A percentile compares a stretch with the other conserved stretches of the same genome.
Conservation (phyloP, 257 asterid species). For the Forsythia suspensa region DNA sequence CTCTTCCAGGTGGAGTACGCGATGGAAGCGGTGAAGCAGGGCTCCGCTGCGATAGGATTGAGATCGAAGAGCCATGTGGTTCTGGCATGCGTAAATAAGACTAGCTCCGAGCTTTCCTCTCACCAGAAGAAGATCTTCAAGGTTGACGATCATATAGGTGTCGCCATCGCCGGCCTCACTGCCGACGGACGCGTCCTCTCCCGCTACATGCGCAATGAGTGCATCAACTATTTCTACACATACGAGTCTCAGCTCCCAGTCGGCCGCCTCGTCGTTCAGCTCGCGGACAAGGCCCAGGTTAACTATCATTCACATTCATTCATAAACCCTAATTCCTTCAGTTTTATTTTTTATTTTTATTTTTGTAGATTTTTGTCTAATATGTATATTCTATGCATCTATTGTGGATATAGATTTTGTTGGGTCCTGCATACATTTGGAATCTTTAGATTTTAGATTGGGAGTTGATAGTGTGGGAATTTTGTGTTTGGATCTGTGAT, state of each 20-base stretch:
- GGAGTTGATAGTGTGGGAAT: background rate
- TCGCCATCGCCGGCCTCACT: conserved; percentile 96
- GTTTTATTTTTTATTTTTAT: background rate
- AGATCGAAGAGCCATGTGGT: conserved; percentile 94
- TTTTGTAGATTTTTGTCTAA: background rate
- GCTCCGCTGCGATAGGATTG: conserved; percentile 95
- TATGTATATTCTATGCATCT: conserved; percentile 2
- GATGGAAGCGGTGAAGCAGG: conserved; percentile 99
- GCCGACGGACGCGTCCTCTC: conserved; percentile 98
- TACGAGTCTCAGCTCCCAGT: conserved; percentile 90
- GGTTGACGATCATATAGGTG: conserved; percentile 98
- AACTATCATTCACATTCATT: background rate
- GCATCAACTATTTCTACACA: conserved; percentile 79
- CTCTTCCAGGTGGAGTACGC: conserved; percentile 95
- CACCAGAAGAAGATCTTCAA: conserved; percentile 99
- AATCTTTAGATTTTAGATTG: background rate
- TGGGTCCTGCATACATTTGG: background rate
- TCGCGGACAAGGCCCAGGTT: conserved; percentile 99
- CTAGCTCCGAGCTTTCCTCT: conserved; percentile 88
- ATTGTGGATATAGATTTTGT: conserved; percentile 18
- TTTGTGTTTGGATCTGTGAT: conserved; percentile 7
- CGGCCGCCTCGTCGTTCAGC: conserved; percentile 96
- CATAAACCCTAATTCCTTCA: conserved; percentile 29
- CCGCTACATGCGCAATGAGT: conserved; percentile 91
- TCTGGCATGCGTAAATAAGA: conserved; percentile 85